Conservation (phyloP, 106 monocot genomes). For the Alisma plantagoaquatica region DNA sequence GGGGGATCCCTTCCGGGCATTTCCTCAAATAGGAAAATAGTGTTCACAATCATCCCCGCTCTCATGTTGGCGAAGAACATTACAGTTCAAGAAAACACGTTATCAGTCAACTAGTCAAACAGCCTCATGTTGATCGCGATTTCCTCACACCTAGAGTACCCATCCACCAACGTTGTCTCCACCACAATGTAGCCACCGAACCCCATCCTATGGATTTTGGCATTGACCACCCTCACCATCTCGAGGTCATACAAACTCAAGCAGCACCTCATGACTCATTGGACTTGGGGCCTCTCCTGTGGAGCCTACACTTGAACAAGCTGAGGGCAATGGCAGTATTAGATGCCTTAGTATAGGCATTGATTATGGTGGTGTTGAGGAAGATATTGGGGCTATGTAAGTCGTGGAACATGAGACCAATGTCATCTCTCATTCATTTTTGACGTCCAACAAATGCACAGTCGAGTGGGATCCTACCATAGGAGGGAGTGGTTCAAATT, state of each 20-base stretch:
- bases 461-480: too few species aligned
- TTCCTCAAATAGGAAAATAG: slow-evolving; percentile 50
- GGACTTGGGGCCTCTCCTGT: slow-evolving; percentile 23
- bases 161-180: slow-evolving; percentile 65
- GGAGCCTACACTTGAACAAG: slow-evolving; percentile 51
- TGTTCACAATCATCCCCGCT: slow-evolving; percentile 46
- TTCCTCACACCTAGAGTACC: slow-evolving; percentile 48
- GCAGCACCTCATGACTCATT: slow-evolving; percentile 69
- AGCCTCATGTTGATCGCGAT: slow-evolving; percentile 32
- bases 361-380: slow-evolving; percentile 85
- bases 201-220: slow-evolving; percentile 29
- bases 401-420: slow-evolving; percentile 57
- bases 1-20: slow-evolving; percentile 82
- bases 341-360: slow-evolving; percentile 46
- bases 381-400: slow-evolving; percentile 54
- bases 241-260: not conserved
- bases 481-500: too few species aligned
- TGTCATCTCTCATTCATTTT: too few species aligned
- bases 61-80: slow-evolving; percentile 59
- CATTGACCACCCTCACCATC: slow-evolving; percentile 34
- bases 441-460: too few species aligned
- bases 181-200: slow-evolving; percentile 44
- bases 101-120: slow-evolving; percentile 54
- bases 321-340: slow-evolving; percentile 22
- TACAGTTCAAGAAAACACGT: slow-evolving; percentile 78